These are phyloP conservation scores for Globisporangium nagaii DNA, from an alignment of 352 stramenopile genomes.

Conservation along the genomic window DNA sequence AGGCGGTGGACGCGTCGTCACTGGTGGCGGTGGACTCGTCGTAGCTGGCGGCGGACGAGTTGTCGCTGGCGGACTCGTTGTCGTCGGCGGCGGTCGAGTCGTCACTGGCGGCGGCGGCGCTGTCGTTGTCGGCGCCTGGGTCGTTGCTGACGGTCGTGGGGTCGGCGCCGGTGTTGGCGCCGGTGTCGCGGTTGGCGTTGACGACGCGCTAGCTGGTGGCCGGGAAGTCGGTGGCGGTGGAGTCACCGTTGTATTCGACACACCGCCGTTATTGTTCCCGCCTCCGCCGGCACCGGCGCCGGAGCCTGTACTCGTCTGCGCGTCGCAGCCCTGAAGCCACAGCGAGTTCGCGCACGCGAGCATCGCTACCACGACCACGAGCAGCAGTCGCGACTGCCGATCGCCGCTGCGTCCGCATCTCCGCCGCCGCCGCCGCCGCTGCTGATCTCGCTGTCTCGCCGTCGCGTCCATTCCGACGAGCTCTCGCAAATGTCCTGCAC, in stretches of 20 bases:
- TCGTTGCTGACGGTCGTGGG: background rate
- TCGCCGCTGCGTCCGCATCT: no score
- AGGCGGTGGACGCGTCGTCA: slow-evolving; percentile 5
- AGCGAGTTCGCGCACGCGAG: background rate
- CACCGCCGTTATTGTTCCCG: no score
- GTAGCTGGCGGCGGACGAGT: slow-evolving; percentile 4
- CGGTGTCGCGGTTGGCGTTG: no score
- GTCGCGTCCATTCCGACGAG: no score
- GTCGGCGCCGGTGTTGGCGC: background rate
- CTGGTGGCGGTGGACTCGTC: background rate
- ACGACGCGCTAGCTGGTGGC: no score
- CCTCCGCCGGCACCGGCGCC: background rate
- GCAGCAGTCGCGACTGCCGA: no score
- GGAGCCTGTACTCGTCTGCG: background rate
- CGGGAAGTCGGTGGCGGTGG: background rate
- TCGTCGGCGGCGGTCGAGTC: slow-evolving; percentile 1
- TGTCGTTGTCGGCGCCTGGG: background rate
- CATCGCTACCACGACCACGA: background rate
- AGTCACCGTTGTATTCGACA: background rate
- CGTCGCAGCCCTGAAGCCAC: background rate
- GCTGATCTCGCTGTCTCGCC: no score
- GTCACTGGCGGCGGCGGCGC: background rate
- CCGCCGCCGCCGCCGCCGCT: background rate
- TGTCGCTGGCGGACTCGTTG: background rate
- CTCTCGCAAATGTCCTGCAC: no score